Evolutionary conservation across 73 alveolate species (phyloP).

Genomic region (Paramecium tetraurelia): DNA sequence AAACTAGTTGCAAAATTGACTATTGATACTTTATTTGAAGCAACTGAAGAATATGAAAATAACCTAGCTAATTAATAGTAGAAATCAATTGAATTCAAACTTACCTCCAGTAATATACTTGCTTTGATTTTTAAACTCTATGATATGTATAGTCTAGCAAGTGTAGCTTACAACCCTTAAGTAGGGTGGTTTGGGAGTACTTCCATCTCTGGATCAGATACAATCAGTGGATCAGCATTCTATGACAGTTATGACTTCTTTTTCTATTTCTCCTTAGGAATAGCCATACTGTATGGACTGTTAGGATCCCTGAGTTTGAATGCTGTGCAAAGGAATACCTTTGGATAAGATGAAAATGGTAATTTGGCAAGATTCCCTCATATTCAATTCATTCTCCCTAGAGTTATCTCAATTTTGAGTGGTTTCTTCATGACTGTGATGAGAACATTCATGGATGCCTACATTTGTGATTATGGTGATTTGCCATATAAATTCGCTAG

Average conservation of each 20-base stretch:
- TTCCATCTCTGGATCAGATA: not conserved
- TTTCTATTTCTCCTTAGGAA: not conserved
- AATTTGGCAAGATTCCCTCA: constrained; percentile 12
- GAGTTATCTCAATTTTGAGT: not conserved
- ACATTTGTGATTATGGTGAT: not conserved
- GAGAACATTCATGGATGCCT: constrained; percentile 33
- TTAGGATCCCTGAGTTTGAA: not conserved
- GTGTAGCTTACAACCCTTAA: not conserved
- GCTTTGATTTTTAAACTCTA: not conserved
- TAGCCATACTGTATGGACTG: not conserved
- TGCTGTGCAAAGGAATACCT: not conserved
- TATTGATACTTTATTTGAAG: not conserved
- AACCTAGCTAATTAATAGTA: not conserved
- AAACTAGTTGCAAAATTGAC: not conserved
- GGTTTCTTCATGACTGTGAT: not conserved
- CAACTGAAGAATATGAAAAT: not conserved
- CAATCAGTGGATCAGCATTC: constrained; percentile 16
- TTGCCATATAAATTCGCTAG: not conserved
- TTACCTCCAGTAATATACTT: not conserved
- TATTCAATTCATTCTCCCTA: not conserved
- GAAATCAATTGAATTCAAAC: not conserved
- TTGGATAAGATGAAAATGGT: constrained; percentile 3
- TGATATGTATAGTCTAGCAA: constrained; percentile 26
- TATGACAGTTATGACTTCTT: not conserved
- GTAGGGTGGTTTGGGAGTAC: constrained; percentile 43